Percentiles rank a stretch among this genome's conserved stretches.
Evolutionary conservation across 2,329 filamentous ascomycete genomes (phyloP).

Genomic region (Drechslerella dactyloides): DNA sequence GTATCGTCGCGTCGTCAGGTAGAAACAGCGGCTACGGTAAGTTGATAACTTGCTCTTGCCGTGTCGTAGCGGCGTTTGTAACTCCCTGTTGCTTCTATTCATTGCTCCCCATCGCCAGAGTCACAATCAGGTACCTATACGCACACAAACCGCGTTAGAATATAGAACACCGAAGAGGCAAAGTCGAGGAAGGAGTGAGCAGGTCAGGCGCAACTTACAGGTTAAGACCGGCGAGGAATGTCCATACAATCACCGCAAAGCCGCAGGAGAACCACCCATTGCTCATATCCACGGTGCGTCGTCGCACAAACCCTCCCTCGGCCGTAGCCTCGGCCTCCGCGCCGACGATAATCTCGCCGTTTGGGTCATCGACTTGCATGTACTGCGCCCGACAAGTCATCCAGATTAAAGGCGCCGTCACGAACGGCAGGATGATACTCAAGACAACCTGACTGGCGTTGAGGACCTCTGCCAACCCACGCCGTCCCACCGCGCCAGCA

Average conservation of each 20-base stretch:
- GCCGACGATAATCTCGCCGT: conserved; percentile 46
- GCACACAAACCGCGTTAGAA: conserved; percentile 3
- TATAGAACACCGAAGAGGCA: conserved; percentile 39
- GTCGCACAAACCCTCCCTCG: conserved; percentile 53
- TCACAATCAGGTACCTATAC: conserved; percentile 47
- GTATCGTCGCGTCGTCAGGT: neutral
- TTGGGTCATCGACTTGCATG: conserved; percentile 70
- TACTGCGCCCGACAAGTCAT: conserved; percentile 80
- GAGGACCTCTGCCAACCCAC: conserved; percentile 73
- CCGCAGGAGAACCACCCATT: conserved; percentile 71
- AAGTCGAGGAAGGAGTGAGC: conserved; percentile 10
- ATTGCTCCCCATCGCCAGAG: conserved; percentile 34
- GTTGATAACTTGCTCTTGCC: neutral
- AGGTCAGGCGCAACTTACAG: conserved; percentile 52
- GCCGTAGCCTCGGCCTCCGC: conserved; percentile 55
- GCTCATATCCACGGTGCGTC: conserved; percentile 67
- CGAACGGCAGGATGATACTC: conserved; percentile 79
- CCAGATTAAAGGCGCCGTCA: conserved; percentile 81
- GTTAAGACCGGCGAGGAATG: conserved; percentile 78
- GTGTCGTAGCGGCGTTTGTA: neutral
- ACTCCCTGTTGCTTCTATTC: neutral
- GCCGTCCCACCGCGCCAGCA: conserved; percentile 75
- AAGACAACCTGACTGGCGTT: conserved; percentile 79
- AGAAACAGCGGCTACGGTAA: neutral
- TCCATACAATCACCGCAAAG: conserved; percentile 71